Percentiles rank a stretch among this genome's conserved stretches.
These are phyloP conservation scores for Aspergillus heteromorphus DNA, from an alignment of 495 filamentous ascomycete genomes.

Conservation along the genomic window DNA sequence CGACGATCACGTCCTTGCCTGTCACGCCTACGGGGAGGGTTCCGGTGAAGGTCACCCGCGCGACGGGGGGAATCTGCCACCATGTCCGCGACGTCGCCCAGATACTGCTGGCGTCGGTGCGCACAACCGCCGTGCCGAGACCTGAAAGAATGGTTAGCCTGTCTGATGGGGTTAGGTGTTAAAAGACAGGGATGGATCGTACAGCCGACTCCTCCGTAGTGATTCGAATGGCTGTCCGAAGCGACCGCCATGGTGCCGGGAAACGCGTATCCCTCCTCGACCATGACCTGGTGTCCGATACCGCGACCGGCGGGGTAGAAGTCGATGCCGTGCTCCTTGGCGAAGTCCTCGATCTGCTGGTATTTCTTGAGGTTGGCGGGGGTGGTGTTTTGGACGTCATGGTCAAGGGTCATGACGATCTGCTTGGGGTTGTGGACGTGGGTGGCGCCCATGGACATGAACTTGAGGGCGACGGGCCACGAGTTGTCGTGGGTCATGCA, in stretches of 20 bases:
- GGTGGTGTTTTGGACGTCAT: constrained; percentile 87
- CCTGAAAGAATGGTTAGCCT: too few relatives aligned
- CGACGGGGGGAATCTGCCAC: constrained; percentile 87
- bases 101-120: constrained; percentile 81
- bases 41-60: constrained; percentile 73
- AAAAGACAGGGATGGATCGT: too few relatives aligned
- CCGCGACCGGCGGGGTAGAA: constrained; percentile 82
- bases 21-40: constrained; percentile 74
- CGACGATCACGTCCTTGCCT: constrained; percentile 93
- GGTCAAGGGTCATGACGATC: constrained; percentile 86
- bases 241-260: constrained; percentile 82
- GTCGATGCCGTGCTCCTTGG: constrained; percentile 69
- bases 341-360: constrained; percentile 78
- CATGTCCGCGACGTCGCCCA: constrained; percentile 82
- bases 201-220: constrained; percentile 84
- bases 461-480: constrained; percentile 80
- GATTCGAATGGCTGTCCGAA: constrained; percentile 79
- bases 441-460: constrained; percentile 81
- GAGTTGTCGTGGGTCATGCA: constrained; percentile 94
- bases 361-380: constrained; percentile 85
- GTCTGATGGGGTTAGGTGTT: too few relatives aligned
- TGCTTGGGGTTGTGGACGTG: constrained; percentile 67
- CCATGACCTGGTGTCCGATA: constrained; percentile 88
- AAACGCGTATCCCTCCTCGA: constrained; percentile 77
- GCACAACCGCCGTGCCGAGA: constrained; percentile 74